Percentiles rank a stretch among this genome's conserved stretches.
These are phyloP conservation scores for Mortierella claussenii DNA, from an alignment of 192 early-diverging fungal species.

Conservation along the genomic window DNA sequence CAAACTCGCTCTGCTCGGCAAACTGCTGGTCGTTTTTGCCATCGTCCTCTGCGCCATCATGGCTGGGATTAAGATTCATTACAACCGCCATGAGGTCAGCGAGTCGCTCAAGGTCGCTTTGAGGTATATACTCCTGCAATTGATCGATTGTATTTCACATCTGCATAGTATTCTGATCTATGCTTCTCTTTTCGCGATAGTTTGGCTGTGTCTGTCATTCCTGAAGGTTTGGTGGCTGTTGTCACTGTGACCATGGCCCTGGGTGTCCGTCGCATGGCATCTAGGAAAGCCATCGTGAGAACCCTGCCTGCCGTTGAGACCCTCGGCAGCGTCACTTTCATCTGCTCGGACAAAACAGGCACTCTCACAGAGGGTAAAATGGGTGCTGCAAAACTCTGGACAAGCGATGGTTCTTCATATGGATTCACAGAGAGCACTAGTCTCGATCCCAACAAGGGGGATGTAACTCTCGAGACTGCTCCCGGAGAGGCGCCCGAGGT, in stretches of 20 bases:
- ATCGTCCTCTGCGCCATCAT: constrained; percentile 84
- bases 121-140: constrained; percentile 68
- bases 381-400: constrained; percentile 89
- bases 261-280: constrained; percentile 95
- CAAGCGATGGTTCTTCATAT: constrained; percentile 72
- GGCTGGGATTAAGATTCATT: constrained; percentile 84
- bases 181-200: too few relatives aligned
- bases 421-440: constrained; percentile 71
- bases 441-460: constrained; percentile 61
- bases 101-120: constrained; percentile 88
- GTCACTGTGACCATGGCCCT: constrained; percentile 97
- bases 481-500: constrained; percentile 41
- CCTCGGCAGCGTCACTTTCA: constrained; percentile 93
- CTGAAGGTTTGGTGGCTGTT: constrained; percentile 98
- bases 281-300: constrained; percentile 87
- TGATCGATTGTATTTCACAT: too few relatives aligned
- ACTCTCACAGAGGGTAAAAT: constrained; percentile 99
- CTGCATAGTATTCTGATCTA: too few relatives aligned
- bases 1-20: constrained; percentile 83
- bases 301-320: constrained; percentile 96
- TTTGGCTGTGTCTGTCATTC: constrained; percentile 96
- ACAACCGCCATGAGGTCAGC: constrained; percentile 65
- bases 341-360: constrained; percentile 98
- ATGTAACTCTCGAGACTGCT: constrained; percentile 41
- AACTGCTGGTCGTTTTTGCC: constrained; percentile 85